phyloP scores from a whole-genome alignment of 192 early-diverging fungal species.

The Podila epicladia region DNA sequence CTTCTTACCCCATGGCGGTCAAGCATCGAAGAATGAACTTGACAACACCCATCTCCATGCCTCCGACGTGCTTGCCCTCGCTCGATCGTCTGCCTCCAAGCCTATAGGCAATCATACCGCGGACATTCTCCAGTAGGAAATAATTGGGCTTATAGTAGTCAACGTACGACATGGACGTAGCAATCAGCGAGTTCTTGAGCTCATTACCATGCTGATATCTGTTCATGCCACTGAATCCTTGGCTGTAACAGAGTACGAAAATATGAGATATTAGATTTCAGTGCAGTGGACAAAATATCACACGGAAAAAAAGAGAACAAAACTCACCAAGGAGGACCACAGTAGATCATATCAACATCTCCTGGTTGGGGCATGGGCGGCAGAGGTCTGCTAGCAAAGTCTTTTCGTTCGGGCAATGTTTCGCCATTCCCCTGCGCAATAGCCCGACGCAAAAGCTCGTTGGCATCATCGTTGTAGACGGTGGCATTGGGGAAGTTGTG shows the following conservation, averaged over 20 bases:
- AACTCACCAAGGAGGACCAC: slow-evolving; percentile 71
- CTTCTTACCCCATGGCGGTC: slow-evolving; percentile 63
- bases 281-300: no score
- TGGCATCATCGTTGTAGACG: slow-evolving; percentile 71
- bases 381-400: slow-evolving; percentile 51
- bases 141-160: slow-evolving; percentile 74
- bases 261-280: slow-evolving; percentile 2
- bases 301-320: background rate
- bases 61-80: slow-evolving; percentile 53
- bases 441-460: slow-evolving; percentile 70
- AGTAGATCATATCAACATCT: slow-evolving; percentile 76
- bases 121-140: slow-evolving; percentile 79
- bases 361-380: slow-evolving; percentile 68
- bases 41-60: slow-evolving; percentile 66
- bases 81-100: slow-evolving; percentile 20
- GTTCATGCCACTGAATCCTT: slow-evolving; percentile 74
- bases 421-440: slow-evolving; percentile 59
- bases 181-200: slow-evolving; percentile 72
- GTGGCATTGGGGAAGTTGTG: slow-evolving; percentile 69
- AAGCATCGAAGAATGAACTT: slow-evolving; percentile 73
- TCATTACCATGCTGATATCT: slow-evolving; percentile 69
- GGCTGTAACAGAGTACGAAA: slow-evolving; percentile 24
- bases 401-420: slow-evolving; percentile 28
- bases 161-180: slow-evolving; percentile 72
- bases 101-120: slow-evolving; percentile 54